Base-by-base conservation (phyloP, 179 eudicot genomes). In the Silene noctiflora region DNA sequence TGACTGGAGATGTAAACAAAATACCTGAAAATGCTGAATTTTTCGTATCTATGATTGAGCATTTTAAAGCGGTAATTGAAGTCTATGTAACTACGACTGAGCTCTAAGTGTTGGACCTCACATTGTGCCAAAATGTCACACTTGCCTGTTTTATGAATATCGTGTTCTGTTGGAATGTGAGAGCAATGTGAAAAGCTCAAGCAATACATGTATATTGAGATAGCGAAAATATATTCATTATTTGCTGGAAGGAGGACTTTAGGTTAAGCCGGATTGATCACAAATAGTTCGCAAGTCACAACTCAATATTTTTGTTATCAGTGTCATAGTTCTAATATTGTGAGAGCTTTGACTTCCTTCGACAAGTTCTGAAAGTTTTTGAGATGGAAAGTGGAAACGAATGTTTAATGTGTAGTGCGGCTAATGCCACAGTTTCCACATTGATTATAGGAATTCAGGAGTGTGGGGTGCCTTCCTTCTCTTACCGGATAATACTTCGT, bases 321-420 rank as follows among this genome's bases (percentile, higher is more conserved):
- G 9, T 33, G 74, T 71, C n/a, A 24, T 24, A 53, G 27, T 25
- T 71, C 22, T 24, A 25, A 22, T 27, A 53, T 10, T 10, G 7
- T 25, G 20, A 58, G 59, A 53, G 33, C 0, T 53, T 14, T 22
- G 63, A 64, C 11, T 25, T 5, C 39, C 7, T 42, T 22, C 4
- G 46, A 11, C 31, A 7, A 25, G 17, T 19, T 69, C 8, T 69
- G 13, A 39, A 22, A 69, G 33, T 10, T 21, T 29, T 44, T 44
- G 72, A 21, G 59, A 16, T 67, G 25, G 70, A 48, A 69, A 24
- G 53, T 19, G 17, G 71, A 69, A 69, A 46, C 22, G 59, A 46
- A 42, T 19, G 29, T 9, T 39, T 68, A 4, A 0, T 22, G 13
- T 22, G 19, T 69, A 9, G n/a, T 33, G 35, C 6, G 35, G 27